These are phyloP conservation scores for Tetracladium maxilliforme DNA, from an alignment of 2,329 filamentous ascomycete genomes.

Conservation along the genomic window DNA sequence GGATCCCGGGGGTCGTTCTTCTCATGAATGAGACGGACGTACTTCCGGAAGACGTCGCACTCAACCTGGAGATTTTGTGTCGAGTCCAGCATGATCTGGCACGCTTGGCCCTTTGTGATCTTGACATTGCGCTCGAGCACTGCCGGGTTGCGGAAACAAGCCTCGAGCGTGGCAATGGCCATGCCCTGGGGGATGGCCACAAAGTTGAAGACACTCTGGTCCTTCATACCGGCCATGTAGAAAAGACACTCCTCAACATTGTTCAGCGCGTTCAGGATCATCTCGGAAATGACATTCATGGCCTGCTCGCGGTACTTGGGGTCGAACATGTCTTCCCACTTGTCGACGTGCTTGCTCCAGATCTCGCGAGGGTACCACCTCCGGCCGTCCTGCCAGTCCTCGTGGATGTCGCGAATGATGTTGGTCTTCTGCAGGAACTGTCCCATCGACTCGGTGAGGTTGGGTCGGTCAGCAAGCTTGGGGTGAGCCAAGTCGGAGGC, in stretches of 20 bases:
- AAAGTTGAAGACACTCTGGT: conserved; percentile 99
- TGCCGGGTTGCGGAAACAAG: conserved; percentile 79
- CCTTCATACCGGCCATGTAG: conserved; percentile 87
- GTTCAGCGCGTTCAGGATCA: conserved; percentile 80
- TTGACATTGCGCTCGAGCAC: conserved; percentile 86
- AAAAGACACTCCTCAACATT: conserved; percentile 90
- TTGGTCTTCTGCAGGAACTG: conserved; percentile 97
- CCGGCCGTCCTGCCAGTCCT: conserved; percentile 77
- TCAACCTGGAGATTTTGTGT: conserved; percentile 78
- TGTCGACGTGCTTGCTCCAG: conserved; percentile 87
- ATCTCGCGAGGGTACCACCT: conserved; percentile 94
- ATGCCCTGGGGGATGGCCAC: conserved; percentile 92
- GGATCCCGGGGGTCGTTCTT: conserved; percentile 93
- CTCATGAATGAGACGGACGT: conserved; percentile 69
- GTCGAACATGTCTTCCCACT: conserved; percentile 82
- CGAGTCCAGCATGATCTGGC: conserved; percentile 79
- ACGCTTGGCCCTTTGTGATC: conserved; percentile 91
- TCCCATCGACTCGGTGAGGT: conserved; percentile 89
- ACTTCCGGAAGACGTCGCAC: conserved; percentile 68
- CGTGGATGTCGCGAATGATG: conserved; percentile 89
- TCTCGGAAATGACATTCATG: conserved; percentile 76
- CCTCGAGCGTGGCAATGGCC: conserved; percentile 89
- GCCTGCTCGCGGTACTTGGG: conserved; percentile 65
- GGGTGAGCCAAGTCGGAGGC: conserved; percentile 77
- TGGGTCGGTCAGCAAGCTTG: conserved; percentile 60